Conservation (phyloP, 148 eudicot genomes). For the Dianthus caryophyllus region DNA sequence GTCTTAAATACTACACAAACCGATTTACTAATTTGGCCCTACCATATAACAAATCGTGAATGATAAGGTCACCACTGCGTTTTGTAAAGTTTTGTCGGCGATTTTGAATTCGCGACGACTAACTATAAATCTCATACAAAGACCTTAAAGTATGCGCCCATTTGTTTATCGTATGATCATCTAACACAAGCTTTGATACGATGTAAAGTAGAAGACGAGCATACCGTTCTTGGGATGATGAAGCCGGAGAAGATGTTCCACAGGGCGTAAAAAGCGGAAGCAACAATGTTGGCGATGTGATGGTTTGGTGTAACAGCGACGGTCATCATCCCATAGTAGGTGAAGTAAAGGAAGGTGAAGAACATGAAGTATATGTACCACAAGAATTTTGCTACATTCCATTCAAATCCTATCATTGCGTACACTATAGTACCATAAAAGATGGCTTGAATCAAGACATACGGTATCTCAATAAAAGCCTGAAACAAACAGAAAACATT, state of each 20-base stretch:
- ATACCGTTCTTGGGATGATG: constrained; percentile 32
- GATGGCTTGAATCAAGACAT: constrained; percentile 27
- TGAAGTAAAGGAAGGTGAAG: constrained; percentile 27
- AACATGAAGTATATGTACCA: constrained; percentile 32
- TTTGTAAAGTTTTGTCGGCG: too few species aligned
- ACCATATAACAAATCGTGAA: too few species aligned
- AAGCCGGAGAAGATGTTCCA: constrained; percentile 40
- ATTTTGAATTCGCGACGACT: too few species aligned
- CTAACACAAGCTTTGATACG: background rate
- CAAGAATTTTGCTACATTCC: constrained; percentile 29
- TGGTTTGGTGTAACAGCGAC: constrained; percentile 30
- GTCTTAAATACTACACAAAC: too few species aligned
- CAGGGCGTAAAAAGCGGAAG: constrained; percentile 25
- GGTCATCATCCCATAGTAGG: constrained; percentile 36
- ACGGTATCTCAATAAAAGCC: constrained; percentile 41
- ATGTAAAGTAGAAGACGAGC: background rate
- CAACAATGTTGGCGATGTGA: constrained; percentile 28
- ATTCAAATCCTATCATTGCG: constrained; percentile 32
- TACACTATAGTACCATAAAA: constrained; percentile 28
- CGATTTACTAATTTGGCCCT: too few species aligned
- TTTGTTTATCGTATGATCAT: background rate
- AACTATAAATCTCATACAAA: background rate
- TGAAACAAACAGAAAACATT: constrained; percentile 10
- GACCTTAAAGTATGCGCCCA: background rate
- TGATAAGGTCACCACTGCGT: too few species aligned